Evolutionary conservation across 257 asterid genomes (phyloP), one percentile per base, ranked within the genome.

Genomic region (Solanum chilense): DNA sequence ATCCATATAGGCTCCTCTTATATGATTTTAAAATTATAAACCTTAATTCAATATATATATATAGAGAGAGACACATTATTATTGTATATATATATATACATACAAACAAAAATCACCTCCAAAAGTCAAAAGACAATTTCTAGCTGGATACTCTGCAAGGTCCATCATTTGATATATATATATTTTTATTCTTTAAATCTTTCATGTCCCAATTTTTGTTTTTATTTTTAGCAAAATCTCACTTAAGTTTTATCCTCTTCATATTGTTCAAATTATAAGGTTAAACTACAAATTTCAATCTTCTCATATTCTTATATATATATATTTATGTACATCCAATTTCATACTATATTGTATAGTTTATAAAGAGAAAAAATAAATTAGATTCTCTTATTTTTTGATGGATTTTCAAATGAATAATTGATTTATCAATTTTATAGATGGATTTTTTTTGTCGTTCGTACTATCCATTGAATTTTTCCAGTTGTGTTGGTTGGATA

Each of bases 1-100:
- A 94, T 94, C 98, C 93, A 89, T 73, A 92, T 75, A 92, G 97
- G 98, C 98, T 93, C 99, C 98, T 91, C 92, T 90, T 91, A n/a
- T 41, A 25, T 76, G 9, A 77, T 42, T n/a, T 62, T 68, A 23
- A 76, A 27, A 49, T 62, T 84, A 62, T 76, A 41, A 10, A 33
- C 4, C 12, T 44, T 80, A 83, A 64, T 86, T 90, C 0, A 56
- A 76, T 52, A 52, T 47, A 47, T 15, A 15, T 16, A 47, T 47
- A 47, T 1, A 4, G 2, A 87, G 64, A 41, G 14, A 25, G 23
- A 74, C 3, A 74, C 2, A 70, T 71, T 71, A 74, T 39, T 64
- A 33, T 35, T 71, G 0, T 35, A 1, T 45, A 78, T 45, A 47
- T 80, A 47, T 80, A 35, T 45, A 47, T 80, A 47, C 0, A 0